Base-by-base conservation (phyloP, 139 green algal species). In the Chlorella sp. region DNA sequence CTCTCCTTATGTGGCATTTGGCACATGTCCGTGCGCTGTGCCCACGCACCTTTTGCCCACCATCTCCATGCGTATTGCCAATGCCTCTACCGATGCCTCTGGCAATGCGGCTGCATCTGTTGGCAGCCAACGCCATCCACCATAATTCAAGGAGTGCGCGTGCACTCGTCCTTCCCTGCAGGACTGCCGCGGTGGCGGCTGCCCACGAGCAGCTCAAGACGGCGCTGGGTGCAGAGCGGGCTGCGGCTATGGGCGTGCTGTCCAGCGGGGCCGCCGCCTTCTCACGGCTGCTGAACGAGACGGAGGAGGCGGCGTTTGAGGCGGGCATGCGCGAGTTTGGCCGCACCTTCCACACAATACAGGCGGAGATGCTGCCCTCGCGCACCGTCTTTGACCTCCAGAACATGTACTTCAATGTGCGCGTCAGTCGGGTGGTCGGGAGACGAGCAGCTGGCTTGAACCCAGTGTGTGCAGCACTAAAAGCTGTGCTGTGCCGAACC, bases 391-490 rank as follows among this genome's bases (percentile, higher is more conserved):
- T 40, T 5, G 73, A 86, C 26, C 82, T 86, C 38, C 79, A 84
- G 22, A 73, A 86, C 46, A 88, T 84, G 65, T 90, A 90, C 79
- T 84, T 34, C 79, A 84, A 83, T 32, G 77, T 68, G 60, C 28
- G n/a, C n/a, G n/a, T n/a, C n/a, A n/a, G n/a, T n/a, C n/a, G n/a
- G n/a, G n/a, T n/a, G n/a, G n/a, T n/a, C n/a, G n/a, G n/a, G n/a
- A n/a, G n/a, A n/a, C n/a, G n/a, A n/a, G n/a, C n/a, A n/a, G n/a
- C n/a, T n/a, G n/a, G n/a, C n/a, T n/a, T n/a, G n/a, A n/a, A n/a
- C n/a, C n/a, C n/a, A n/a, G n/a, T n/a, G n/a, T n/a, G n/a, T n/a
- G n/a, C n/a, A n/a, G n/a, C n/a, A n/a, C n/a, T n/a, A n/a, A n/a
- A n/a, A n/a, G n/a, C n/a, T n/a, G n/a, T n/a, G n/a, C n/a, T n/a